These are phyloP conservation scores for Leucosporidium scottii DNA, from an alignment of 768 basidiomycete genomes.

Conservation along the genomic window DNA sequence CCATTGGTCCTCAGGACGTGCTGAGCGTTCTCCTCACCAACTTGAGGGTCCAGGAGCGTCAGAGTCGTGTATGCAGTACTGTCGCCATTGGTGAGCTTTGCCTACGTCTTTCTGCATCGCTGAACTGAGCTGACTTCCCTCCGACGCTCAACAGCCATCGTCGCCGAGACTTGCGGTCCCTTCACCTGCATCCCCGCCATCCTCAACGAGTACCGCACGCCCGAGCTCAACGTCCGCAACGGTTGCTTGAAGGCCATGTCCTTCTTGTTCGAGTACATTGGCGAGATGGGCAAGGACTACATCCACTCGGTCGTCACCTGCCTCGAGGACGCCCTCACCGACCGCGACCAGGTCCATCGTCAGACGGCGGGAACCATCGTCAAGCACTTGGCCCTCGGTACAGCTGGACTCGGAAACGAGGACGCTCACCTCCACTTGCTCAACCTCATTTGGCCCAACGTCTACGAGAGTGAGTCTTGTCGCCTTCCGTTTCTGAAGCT, in stretches of 20 bases:
- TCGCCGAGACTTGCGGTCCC: constrained; percentile 87
- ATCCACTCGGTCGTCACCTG: constrained; percentile 95
- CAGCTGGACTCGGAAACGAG: constrained; percentile 93
- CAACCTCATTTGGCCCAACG: constrained; percentile 99
- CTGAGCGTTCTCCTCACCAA: constrained; percentile 92
- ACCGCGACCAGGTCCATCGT: constrained; percentile 94
- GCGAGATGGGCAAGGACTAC: constrained; percentile 91
- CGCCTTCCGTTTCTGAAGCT: not conserved
- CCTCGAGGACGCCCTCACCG: constrained; percentile 95
- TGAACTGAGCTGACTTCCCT: not conserved
- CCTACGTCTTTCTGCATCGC: not conserved
- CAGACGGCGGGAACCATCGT: constrained; percentile 98
- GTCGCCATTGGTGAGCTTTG: constrained; percentile 72
- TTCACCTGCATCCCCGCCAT: constrained; percentile 99
- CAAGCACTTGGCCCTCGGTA: constrained; percentile 93
- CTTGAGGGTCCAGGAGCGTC: constrained; percentile 94
- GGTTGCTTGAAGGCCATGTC: constrained; percentile 97
- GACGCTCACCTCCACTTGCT: constrained; percentile 96
- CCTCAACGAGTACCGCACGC: constrained; percentile 95
- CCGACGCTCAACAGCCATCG: constrained; percentile 50
- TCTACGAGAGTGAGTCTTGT: constrained; percentile 58
- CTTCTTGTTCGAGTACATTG: constrained; percentile 99
- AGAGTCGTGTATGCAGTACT: constrained; percentile 95
- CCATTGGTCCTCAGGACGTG: constrained; percentile 97
- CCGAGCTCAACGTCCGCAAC: constrained; percentile 95